A percentile compares a stretch with the other conserved stretches of the same genome.
Evolutionary conservation across 331 rosid species (phyloP).

Genomic region (Malus hybrid): DNA sequence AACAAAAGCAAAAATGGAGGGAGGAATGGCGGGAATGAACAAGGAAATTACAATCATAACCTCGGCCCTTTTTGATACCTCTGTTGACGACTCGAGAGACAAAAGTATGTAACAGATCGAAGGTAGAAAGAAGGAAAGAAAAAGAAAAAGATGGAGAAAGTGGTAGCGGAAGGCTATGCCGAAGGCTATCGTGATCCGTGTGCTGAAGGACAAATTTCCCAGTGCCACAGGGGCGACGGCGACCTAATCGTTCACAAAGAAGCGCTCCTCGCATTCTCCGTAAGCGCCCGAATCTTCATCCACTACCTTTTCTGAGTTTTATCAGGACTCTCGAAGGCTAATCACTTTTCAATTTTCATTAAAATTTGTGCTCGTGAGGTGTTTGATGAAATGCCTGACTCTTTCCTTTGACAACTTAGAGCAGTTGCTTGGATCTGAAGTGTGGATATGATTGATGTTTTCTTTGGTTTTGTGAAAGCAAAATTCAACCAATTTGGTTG

Average conservation of each 20-base stretch:
- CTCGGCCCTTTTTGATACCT: not conserved
- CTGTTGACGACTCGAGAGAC: not conserved
- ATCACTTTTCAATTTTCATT: not conserved
- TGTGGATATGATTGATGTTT: not conserved
- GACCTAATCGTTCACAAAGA: slow-evolving; percentile 68
- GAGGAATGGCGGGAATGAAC: not conserved
- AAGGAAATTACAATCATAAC: not conserved
- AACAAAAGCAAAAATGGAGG: not conserved
- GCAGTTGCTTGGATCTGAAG: not conserved
- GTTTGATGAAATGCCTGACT: not conserved
- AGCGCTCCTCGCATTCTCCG: slow-evolving; percentile 75
- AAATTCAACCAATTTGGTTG: not conserved
- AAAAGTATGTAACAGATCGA: not conserved
- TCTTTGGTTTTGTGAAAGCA: not conserved
- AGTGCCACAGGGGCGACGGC: slow-evolving; percentile 47
- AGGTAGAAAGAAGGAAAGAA: not conserved
- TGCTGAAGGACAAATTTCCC: slow-evolving; percentile 79
- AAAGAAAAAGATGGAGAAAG: slow-evolving; percentile 33
- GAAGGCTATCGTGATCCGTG: slow-evolving; percentile 74
- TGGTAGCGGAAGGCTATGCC: slow-evolving; percentile 60
- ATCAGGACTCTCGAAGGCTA: slow-evolving; percentile 58
- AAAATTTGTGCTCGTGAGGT: not conserved
- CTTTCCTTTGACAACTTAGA: not conserved
- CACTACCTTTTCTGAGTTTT: slow-evolving; percentile 88
- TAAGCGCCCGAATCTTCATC: slow-evolving; percentile 84